These are phyloP conservation scores for Teunomyces stri DNA, from an alignment of 805 yeast genomes.

Conservation along the genomic window DNA sequence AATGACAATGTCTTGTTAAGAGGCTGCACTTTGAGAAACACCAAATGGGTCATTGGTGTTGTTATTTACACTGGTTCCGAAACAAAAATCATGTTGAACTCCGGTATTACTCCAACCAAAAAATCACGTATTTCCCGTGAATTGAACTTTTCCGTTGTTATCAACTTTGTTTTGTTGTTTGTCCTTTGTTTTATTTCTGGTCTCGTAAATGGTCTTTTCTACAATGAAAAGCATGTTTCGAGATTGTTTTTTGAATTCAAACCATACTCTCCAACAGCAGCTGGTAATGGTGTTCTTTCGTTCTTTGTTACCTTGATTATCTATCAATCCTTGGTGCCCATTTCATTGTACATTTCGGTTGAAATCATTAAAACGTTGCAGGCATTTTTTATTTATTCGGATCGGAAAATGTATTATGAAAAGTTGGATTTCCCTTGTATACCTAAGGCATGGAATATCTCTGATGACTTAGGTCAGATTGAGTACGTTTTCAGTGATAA, in stretches of 20 bases:
- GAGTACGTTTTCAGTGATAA: conserved; percentile 84
- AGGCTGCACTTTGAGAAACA: conserved; percentile 77
- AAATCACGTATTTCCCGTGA: conserved; percentile 72
- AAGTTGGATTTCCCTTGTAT: conserved; percentile 75
- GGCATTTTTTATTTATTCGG: conserved; percentile 77
- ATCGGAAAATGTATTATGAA: conserved; percentile 67
- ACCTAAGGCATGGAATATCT: conserved; percentile 81
- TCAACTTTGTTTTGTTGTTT: conserved; percentile 66
- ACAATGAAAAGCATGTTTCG: conserved; percentile 45
- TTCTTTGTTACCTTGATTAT: conserved; percentile 76
- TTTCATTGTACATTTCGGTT: conserved; percentile 75
- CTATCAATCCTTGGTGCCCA: conserved; percentile 79
- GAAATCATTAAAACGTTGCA: conserved; percentile 82
- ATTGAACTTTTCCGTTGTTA: conserved; percentile 63
- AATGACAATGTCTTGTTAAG: conserved; percentile 68
- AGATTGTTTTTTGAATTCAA: conserved; percentile 68
- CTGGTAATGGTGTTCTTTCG: conserved; percentile 64
- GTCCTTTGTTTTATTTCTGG: conserved; percentile 69
- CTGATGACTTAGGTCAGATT: conserved; percentile 83
- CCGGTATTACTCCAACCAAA: conserved; percentile 78
- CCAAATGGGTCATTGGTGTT: conserved; percentile 79
- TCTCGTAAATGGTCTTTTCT: conserved; percentile 66
- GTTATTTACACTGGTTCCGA: conserved; percentile 77
- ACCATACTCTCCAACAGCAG: conserved; percentile 63
- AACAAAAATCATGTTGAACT: conserved; percentile 76